Evolutionary conservation across 1,284 basidiomycete genomes (phyloP).

Genomic region (Rhodotorula sp.): DNA sequence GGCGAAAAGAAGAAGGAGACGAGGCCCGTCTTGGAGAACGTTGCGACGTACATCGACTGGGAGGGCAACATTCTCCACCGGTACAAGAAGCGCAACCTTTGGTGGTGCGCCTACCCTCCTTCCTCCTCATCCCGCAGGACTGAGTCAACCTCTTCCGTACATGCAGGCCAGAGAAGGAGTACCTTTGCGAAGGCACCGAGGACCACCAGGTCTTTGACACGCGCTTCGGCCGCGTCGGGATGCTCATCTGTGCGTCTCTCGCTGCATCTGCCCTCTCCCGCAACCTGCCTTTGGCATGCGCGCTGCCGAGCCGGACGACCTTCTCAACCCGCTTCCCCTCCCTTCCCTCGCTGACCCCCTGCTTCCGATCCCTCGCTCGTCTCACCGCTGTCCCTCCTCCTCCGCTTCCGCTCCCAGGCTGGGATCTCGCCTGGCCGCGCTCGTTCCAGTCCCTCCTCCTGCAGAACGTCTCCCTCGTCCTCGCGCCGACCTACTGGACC

Average conservation of each 20-base stretch:
- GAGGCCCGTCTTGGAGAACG: constrained; percentile 26
- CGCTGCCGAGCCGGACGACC: neutral
- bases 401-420: constrained; percentile 9
- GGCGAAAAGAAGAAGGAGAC: constrained; percentile 7
- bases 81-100: constrained; percentile 44
- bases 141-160: neutral
- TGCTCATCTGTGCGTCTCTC: constrained; percentile 39
- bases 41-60: constrained; percentile 42
- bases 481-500: constrained; percentile 36
- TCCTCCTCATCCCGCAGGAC: neutral
- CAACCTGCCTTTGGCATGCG: too few relatives aligned
- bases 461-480: constrained; percentile 20
- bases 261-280: neutral
- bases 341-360: too few relatives aligned
- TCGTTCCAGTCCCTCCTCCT: constrained; percentile 40
- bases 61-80: constrained; percentile 37
- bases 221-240: constrained; percentile 34
- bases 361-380: neutral
- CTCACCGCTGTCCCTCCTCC: neutral
- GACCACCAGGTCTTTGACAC: constrained; percentile 45
- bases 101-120: constrained; percentile 17
- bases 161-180: constrained; percentile 44
- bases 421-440: constrained; percentile 44
- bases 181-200: constrained; percentile 38
- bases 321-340: too few relatives aligned